These are phyloP conservation scores for Pyrenophora graminea DNA, from an alignment of 2,329 filamentous ascomycete species.

Conservation along the genomic window DNA sequence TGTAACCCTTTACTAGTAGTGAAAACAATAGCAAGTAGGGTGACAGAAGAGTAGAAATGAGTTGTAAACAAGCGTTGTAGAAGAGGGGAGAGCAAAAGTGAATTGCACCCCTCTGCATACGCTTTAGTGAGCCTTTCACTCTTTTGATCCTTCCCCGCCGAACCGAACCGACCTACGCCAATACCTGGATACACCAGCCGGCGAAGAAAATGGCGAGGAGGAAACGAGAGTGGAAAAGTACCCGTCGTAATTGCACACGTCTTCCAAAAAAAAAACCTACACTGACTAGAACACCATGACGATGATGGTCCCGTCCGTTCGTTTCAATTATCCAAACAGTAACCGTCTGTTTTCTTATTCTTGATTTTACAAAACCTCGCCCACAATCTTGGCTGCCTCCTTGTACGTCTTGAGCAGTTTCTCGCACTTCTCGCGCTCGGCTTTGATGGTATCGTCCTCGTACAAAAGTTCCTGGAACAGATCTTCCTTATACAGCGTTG, in stretches of 20 bases:
- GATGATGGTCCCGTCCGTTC: neutral
- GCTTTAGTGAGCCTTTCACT: too few species aligned
- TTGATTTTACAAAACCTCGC: conserved; percentile 68
- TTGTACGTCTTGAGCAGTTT: conserved; percentile 93
- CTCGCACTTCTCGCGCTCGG: conserved; percentile 97
- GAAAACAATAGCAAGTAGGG: conserved; percentile 3
- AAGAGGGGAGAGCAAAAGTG: neutral
- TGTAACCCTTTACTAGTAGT: conserved; percentile 9
- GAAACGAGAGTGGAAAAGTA: neutral
- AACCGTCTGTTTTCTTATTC: neutral
- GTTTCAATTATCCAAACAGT: conserved; percentile 21
- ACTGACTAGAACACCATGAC: conserved; percentile 1
- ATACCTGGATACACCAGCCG: too few species aligned
- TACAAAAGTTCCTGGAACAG: conserved; percentile 93
- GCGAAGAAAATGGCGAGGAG: too few species aligned
- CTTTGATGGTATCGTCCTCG: conserved; percentile 96
- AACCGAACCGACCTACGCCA: too few species aligned
- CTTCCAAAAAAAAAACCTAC: conserved; percentile 12
- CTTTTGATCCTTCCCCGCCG: too few species aligned
- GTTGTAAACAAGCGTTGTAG: conserved; percentile 4
- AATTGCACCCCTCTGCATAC: conserved; percentile 5
- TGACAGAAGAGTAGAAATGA: conserved; percentile 33
- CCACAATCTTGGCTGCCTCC: conserved; percentile 97
- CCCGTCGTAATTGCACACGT: conserved; percentile 10
- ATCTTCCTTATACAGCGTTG: conserved; percentile 89